Evolutionary conservation across 2,329 filamentous ascomycete genomes (phyloP), one percentile per base, ranked within the genome.

Genomic region (Aspergillus costaricaensis): DNA sequence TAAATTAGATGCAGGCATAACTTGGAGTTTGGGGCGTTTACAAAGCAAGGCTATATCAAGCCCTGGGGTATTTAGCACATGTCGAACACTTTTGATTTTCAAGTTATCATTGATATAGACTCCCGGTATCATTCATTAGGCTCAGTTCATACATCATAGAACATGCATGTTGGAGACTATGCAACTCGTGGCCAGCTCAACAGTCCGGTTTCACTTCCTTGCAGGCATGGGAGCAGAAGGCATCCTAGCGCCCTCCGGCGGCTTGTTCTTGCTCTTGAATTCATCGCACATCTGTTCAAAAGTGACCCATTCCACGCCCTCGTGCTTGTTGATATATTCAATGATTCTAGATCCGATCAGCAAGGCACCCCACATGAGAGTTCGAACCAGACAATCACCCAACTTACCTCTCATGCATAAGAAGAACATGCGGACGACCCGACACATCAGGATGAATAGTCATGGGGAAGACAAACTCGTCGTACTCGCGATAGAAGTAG

Each of bases 391-490:
- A 32, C 5, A 32, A 21, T 4, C 8, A n/a, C n/a, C 15, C n/a
- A 44, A 68, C 74, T 66, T 73, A 85, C 82, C 87, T 82, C 74
- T 91, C 88, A 64, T 91, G 87, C 88, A 91, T 91, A 6, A 91
- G 77, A 27, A 92, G 67, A 0, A 87, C 89, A 74, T 92, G 89
- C 0, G 89, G 89, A 17, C 88, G 81, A 0, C 90, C 90, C 3
- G 84, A 87, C 0, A 90, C 87, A 68, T 92, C 89, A 0, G 89
- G 90, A 72, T 92, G 89, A 38, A 91, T 88, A 0, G 89, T 92
- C 74, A 92, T 89, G 0, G 90, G 89, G 67, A 92, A 91, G 55
- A 91, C 84, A 63, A 91, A 91, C 66, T 90, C 87, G 66, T 92
- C 88, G 63, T 91, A 88, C 73, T 92, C 88, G 27, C 88, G 81